A percentile compares a stretch with the other conserved stretches of the same genome.
Evolutionary conservation across 352 stramenopile genomes (phyloP).

Genomic region (Phytophthora megakarya): DNA sequence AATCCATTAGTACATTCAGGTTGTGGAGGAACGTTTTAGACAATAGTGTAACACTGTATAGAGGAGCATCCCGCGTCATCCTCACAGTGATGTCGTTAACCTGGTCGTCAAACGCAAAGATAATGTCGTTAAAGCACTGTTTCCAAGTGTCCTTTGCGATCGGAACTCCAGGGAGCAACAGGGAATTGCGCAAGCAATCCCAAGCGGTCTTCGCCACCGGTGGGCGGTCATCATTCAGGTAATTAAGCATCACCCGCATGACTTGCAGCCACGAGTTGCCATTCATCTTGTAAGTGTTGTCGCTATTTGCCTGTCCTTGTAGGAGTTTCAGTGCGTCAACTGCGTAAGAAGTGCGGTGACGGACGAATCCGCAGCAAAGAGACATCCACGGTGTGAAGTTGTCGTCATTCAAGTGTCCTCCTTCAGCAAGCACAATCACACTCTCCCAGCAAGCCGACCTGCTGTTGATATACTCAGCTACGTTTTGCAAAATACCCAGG

Average conservation of each 20-base stretch:
- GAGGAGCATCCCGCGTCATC: constrained; percentile 62
- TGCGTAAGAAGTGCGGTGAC: constrained; percentile 75
- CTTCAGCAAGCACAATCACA: constrained; percentile 69
- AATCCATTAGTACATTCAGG: constrained; percentile 68
- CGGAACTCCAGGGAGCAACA: constrained; percentile 70
- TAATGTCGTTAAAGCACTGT: constrained; percentile 85
- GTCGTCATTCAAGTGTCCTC: constrained; percentile 73
- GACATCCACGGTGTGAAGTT: constrained; percentile 86
- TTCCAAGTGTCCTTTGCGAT: constrained; percentile 81
- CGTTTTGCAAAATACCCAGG: constrained; percentile 73
- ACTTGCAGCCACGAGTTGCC: constrained; percentile 79
- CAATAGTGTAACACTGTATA: constrained; percentile 85
- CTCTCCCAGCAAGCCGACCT: constrained; percentile 79
- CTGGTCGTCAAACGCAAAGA: constrained; percentile 89
- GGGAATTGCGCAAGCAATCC: constrained; percentile 84
- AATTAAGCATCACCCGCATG: constrained; percentile 87
- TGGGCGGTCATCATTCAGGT: constrained; percentile 78
- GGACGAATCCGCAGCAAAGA: constrained; percentile 78
- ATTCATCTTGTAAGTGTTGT: constrained; percentile 78
- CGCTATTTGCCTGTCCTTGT: constrained; percentile 73
- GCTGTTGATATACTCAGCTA: constrained; percentile 81
- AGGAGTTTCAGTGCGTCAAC: constrained; percentile 78
- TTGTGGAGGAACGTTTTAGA: constrained; percentile 91
- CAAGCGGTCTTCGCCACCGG: constrained; percentile 82
- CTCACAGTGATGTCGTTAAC: constrained; percentile 61